phyloP scores from a whole-genome alignment of 2,329 filamentous ascomycete genomes.

The Aspergillus cejpii region DNA sequence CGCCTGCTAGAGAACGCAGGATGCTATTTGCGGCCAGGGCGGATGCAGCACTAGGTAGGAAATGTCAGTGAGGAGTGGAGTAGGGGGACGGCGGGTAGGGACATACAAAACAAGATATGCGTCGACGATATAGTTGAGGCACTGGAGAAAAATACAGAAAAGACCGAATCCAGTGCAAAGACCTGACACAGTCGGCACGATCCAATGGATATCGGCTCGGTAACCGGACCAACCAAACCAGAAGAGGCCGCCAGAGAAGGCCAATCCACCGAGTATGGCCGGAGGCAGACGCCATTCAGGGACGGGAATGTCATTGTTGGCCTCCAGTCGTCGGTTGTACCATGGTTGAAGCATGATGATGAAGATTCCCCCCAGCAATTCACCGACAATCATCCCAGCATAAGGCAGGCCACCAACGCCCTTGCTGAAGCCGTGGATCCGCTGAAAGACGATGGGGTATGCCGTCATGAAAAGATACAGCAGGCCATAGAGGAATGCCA shows the following conservation, averaged over 20 bases:
- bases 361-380: slow-evolving; percentile 59
- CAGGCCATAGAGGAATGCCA: slow-evolving; percentile 27
- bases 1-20: slow-evolving; percentile 36
- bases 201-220: slow-evolving; percentile 36
- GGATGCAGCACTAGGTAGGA: slow-evolving; percentile 38
- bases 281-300: slow-evolving; percentile 53
- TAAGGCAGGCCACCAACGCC: slow-evolving; percentile 74
- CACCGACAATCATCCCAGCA: slow-evolving; percentile 72
- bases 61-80: not conserved
- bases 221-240: slow-evolving; percentile 71
- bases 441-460: slow-evolving; percentile 33
- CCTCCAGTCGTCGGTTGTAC: slow-evolving; percentile 62
- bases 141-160: slow-evolving; percentile 51
- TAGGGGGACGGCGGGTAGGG: not conserved
- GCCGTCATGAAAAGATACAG: slow-evolving; percentile 29
- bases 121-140: slow-evolving; percentile 55
- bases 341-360: slow-evolving; percentile 59
- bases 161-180: slow-evolving; percentile 52
- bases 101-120: slow-evolving; percentile 49
- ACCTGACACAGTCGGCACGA: slow-evolving; percentile 39
- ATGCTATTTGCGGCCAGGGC: slow-evolving; percentile 46
- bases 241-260: slow-evolving; percentile 59
- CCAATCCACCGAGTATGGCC: slow-evolving; percentile 47
- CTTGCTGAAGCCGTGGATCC: slow-evolving; percentile 59
- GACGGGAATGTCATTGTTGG: slow-evolving; percentile 54